Evolutionary conservation across 306 rosid genomes (phyloP), one percentile per base, ranked within the genome.

Genomic region (Gleditsia sinensis): DNA sequence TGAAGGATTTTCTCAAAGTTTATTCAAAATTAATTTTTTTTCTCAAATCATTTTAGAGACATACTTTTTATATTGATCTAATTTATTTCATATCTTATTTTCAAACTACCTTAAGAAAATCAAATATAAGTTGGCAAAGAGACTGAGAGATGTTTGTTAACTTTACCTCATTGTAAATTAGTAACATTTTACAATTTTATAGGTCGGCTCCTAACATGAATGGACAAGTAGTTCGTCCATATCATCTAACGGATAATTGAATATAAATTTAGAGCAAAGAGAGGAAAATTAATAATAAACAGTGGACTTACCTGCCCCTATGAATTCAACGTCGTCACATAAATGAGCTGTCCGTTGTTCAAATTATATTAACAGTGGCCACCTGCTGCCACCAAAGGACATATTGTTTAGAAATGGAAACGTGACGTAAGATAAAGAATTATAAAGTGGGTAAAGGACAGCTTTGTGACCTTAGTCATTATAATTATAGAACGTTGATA

Each of bases 351-450:
- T 30, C 40, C 8, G 8, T 48, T 7, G 2, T 19, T 67, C 45
- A 62, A n/a, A 58, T 23, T 67, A 45, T 42, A 65, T 69, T 32
- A 67, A 67, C 20, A 12, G 3, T 55, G 50, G 67, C 75, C 45
- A 73, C 80, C 85, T 80, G 75, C 87, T 74, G 72, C 81, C 82
- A 77, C 80, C 58, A 28, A 7, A 50, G 34, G 21, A 54, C 62
- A 74, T 9, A 57, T 23, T 8, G 23, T 57, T 74, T 40, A 70
- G 8, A 56, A 55, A 70, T 50, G 30, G 30, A 30, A 58, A 23
- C 9, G 36, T 33, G 67, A 82, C 40, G 30, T 46, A n/a, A 36
- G 43, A 4, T 0, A 27, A n/a, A 63, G 37, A 54, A 19, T 42
- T 58, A 39, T 53, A 72, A 68, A 76, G 72, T 53, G 43, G 77